These are phyloP conservation scores for Phytophthora macrochlamydospora DNA, from an alignment of 352 stramenopile species.

Conservation along the genomic window DNA sequence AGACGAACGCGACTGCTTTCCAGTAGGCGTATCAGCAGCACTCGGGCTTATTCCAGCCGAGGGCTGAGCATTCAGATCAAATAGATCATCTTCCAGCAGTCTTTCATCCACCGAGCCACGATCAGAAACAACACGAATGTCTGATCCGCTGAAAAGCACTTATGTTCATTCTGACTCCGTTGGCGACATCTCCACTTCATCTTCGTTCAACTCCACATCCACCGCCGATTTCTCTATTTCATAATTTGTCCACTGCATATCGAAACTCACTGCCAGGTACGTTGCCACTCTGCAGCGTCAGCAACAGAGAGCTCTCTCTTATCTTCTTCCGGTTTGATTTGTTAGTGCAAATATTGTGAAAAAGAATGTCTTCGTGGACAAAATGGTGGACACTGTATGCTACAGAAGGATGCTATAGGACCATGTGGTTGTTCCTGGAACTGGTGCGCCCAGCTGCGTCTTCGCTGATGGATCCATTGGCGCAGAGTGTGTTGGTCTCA, in stretches of 20 bases:
- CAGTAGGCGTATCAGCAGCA: too few relatives aligned
- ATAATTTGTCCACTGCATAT: slow-evolving; percentile 23
- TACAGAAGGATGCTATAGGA: not conserved
- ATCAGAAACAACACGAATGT: not conserved
- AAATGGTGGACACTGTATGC: not conserved
- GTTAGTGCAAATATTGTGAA: not conserved
- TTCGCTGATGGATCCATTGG: slow-evolving; percentile 6
- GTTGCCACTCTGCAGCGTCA: slow-evolving; percentile 15
- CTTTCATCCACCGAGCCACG: not conserved
- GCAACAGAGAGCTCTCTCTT: slow-evolving; percentile 11
- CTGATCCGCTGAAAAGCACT: not conserved
- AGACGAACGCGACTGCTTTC: too few relatives aligned
- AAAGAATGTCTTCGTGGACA: not conserved
- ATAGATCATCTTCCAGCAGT: too few relatives aligned
- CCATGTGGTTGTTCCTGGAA: not conserved
- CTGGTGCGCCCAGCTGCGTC: not conserved
- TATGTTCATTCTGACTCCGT: not conserved
- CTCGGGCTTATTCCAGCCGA: too few relatives aligned
- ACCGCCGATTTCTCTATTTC: not conserved
- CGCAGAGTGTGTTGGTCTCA: slow-evolving; percentile 12
- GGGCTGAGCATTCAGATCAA: too few relatives aligned
- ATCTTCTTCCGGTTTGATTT: not conserved
- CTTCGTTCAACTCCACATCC: not conserved
- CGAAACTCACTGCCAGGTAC: slow-evolving; percentile 39
- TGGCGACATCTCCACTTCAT: not conserved